Percentiles rank a stretch among this genome's conserved stretches.
Evolutionary conservation across 2,329 filamentous ascomycete species (phyloP).

Genomic region (Neonectria sp.): DNA sequence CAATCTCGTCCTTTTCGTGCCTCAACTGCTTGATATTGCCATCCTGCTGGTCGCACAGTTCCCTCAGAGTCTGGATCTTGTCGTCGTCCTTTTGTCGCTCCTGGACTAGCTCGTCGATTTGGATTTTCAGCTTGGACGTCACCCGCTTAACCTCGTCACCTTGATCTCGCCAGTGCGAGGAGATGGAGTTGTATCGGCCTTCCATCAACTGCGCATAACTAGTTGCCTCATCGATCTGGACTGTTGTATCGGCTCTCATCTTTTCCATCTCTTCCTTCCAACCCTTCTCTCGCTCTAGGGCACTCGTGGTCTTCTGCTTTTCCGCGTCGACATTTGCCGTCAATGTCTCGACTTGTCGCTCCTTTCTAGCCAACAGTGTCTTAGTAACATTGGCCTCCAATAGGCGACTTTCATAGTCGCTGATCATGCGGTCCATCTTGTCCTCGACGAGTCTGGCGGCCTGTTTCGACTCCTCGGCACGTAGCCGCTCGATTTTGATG

Average conservation of each 20-base stretch:
- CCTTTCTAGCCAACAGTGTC: constrained; percentile 78
- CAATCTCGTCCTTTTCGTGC: constrained; percentile 75
- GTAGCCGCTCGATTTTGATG: constrained; percentile 75
- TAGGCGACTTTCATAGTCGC: constrained; percentile 78
- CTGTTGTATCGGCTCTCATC: constrained; percentile 70
- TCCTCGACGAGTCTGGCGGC: constrained; percentile 77
- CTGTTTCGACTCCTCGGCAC: constrained; percentile 80
- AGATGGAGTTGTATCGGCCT: constrained; percentile 78
- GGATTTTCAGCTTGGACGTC: constrained; percentile 63
- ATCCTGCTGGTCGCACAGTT: constrained; percentile 81
- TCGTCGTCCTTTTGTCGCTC: constrained; percentile 73
- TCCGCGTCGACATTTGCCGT: constrained; percentile 76
- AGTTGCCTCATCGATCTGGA: constrained; percentile 77
- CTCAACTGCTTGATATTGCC: constrained; percentile 74
- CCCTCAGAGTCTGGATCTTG: constrained; percentile 74
- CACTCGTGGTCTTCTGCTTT: constrained; percentile 71
- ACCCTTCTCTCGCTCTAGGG: constrained; percentile 71
- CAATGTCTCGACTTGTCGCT: constrained; percentile 80
- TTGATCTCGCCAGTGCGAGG: constrained; percentile 77
- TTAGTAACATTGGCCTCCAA: constrained; percentile 81
- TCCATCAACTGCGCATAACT: constrained; percentile 77
- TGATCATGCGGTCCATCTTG: constrained; percentile 77
- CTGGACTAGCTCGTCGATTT: constrained; percentile 69
- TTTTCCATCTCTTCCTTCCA: constrained; percentile 78
- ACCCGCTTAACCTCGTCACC: constrained; percentile 72